phyloP scores from a whole-genome alignment of 495 filamentous ascomycete genomes.

The Daldinia concentrica region DNA sequence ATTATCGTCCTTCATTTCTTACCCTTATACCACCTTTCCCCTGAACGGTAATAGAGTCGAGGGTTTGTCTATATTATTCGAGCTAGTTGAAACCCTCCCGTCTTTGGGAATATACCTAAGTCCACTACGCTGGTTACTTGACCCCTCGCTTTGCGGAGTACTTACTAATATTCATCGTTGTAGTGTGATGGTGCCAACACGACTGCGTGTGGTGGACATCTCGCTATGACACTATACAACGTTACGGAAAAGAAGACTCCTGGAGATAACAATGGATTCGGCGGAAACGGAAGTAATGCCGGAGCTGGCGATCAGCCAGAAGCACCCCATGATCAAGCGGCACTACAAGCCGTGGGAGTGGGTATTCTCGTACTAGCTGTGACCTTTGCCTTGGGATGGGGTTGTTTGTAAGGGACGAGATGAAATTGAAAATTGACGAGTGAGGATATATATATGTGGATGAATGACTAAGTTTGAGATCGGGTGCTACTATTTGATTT shows the following conservation, averaged over 20 bases:
- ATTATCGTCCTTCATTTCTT: background rate
- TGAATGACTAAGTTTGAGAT: background rate
- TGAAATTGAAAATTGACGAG: background rate
- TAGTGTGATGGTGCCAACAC: constrained; percentile 56
- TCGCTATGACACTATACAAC: constrained; percentile 41
- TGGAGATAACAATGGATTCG: background rate
- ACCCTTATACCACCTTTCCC: background rate
- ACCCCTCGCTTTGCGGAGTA: background rate
- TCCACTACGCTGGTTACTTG: background rate
- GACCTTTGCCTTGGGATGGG: constrained; percentile 19
- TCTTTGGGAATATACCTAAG: background rate
- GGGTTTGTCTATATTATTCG: background rate
- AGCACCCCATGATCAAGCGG: constrained; percentile 18
- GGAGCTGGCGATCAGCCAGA: background rate
- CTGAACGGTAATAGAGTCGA: background rate
- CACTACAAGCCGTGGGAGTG: constrained; percentile 21
- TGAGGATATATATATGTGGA: background rate
- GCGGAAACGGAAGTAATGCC: background rate
- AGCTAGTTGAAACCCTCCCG: background rate
- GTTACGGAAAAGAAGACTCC: background rate
- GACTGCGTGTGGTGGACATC: constrained; percentile 56
- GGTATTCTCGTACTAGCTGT: constrained; percentile 20
- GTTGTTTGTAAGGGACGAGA: background rate
- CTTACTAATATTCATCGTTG: background rate
- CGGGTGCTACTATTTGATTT: constrained; percentile 2